Evolutionary conservation across 169 alveolate genomes (phyloP).

Genomic region (Plasmodium ovale): DNA sequence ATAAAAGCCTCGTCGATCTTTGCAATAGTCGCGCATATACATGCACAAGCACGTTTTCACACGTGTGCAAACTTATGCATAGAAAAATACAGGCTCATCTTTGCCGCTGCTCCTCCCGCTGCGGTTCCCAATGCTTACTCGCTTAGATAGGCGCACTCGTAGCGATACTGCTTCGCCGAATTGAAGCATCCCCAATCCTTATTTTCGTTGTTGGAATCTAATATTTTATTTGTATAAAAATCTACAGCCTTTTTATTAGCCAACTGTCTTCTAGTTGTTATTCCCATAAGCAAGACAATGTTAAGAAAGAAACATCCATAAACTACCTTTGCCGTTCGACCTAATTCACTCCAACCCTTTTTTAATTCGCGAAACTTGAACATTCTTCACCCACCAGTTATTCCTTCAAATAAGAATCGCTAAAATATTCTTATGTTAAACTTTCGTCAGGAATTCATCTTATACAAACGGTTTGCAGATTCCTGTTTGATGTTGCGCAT

Average conservation of each 20-base stretch:
- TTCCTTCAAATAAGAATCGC: too few relatives aligned
- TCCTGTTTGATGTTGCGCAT: too few relatives aligned
- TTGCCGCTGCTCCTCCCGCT: too few relatives aligned
- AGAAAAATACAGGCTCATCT: not conserved
- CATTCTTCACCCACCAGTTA: too few relatives aligned
- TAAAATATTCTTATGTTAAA: not conserved
- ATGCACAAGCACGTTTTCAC: too few relatives aligned
- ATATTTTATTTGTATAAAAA: slow-evolving; percentile 57
- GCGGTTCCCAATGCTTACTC: too few relatives aligned
- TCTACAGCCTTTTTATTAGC: slow-evolving; percentile 66
- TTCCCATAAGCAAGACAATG: slow-evolving; percentile 59
- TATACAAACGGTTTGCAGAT: too few relatives aligned
- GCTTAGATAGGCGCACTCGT: slow-evolving; percentile 77
- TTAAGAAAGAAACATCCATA: slow-evolving; percentile 71
- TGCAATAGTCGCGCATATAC: too few relatives aligned
- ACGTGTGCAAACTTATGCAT: not conserved
- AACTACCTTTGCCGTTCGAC: slow-evolving; percentile 64
- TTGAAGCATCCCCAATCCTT: slow-evolving; percentile 83
- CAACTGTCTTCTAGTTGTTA: slow-evolving; percentile 73
- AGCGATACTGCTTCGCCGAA: slow-evolving; percentile 83
- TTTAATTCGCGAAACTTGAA: slow-evolving; percentile 36
- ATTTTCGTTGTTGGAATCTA: slow-evolving; percentile 60
- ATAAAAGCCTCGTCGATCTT: too few relatives aligned
- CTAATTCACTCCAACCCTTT: slow-evolving; percentile 51
- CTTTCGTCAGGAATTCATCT: too few relatives aligned